These are phyloP conservation scores for Entamoeba dispar DNA, from an alignment of 208 protist species.

Conservation along the genomic window DNA sequence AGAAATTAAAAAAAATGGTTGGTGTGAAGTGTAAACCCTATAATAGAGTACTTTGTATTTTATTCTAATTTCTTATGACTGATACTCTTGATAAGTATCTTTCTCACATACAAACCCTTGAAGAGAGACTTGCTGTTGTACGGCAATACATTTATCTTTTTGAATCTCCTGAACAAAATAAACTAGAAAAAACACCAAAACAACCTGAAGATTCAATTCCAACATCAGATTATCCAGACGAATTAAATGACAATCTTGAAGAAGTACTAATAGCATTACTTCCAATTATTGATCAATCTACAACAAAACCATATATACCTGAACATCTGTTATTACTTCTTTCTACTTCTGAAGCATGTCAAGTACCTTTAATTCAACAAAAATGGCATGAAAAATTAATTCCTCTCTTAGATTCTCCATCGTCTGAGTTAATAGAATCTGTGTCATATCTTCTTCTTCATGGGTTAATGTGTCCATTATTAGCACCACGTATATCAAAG, in stretches of 20 bases:
- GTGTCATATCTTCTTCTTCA: background rate
- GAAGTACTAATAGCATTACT: background rate
- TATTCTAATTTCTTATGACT: no score
- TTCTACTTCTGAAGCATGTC: background rate
- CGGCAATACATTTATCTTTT: background rate
- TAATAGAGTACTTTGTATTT: no score
- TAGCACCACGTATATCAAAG: background rate
- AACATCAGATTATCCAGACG: background rate
- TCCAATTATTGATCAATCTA: background rate
- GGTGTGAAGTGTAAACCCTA: no score
- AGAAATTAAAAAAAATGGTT: no score
- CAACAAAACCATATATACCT: background rate
- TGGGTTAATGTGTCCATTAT: background rate
- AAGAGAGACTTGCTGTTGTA: background rate
- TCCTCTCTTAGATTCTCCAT: background rate
- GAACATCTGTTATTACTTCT: background rate
- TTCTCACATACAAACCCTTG: background rate
- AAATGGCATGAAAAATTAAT: background rate
- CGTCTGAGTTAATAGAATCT: background rate
- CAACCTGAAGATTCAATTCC: background rate
- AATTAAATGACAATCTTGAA: background rate
- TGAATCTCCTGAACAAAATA: background rate
- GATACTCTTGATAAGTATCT: background rate
- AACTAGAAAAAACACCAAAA: background rate
- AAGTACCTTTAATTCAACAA: background rate